Conservation (phyloP, 192 early-diverging fungal species). For the Coemansia sp. region DNA sequence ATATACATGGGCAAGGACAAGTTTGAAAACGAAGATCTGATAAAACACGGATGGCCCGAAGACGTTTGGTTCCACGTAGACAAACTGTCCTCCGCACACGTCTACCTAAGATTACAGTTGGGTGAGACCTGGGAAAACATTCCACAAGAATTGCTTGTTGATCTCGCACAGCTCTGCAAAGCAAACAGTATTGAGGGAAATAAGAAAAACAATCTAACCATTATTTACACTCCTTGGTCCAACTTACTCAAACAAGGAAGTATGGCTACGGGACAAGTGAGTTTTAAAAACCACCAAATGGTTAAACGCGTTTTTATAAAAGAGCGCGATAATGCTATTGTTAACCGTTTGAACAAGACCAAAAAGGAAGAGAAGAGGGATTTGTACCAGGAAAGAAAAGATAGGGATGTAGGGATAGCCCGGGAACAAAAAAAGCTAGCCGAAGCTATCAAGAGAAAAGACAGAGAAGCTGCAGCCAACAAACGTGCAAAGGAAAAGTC, state of each 20-base stretch:
- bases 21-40: slow-evolving; percentile 96
- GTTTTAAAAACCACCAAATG: slow-evolving; percentile 73
- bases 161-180: slow-evolving; percentile 92
- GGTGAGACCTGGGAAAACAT: slow-evolving; percentile 81
- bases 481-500: slow-evolving; percentile 11
- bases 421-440: slow-evolving; percentile 33
- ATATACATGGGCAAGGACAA: slow-evolving; percentile 99
- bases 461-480: slow-evolving; percentile 9
- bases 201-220: slow-evolving; percentile 86
- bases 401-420: slow-evolving; percentile 51
- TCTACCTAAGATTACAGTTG: slow-evolving; percentile 77
- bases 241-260: slow-evolving; percentile 89
- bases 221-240: slow-evolving; percentile 90
- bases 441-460: slow-evolving; percentile 23
- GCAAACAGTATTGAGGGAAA: slow-evolving; percentile 97
- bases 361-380: slow-evolving; percentile 74
- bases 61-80: slow-evolving; percentile 97
- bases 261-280: slow-evolving; percentile 96
- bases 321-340: slow-evolving; percentile 72
- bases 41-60: slow-evolving; percentile 91
- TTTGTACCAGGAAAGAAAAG: slow-evolving; percentile 67
- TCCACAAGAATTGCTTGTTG: slow-evolving; percentile 65
- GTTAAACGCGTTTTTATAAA: slow-evolving; percentile 82
- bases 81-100: slow-evolving; percentile 96
- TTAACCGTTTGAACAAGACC: slow-evolving; percentile 96